phyloP scores from a whole-genome alignment of 192 early-diverging fungal genomes.

The Mortierella hygrophila region DNA sequence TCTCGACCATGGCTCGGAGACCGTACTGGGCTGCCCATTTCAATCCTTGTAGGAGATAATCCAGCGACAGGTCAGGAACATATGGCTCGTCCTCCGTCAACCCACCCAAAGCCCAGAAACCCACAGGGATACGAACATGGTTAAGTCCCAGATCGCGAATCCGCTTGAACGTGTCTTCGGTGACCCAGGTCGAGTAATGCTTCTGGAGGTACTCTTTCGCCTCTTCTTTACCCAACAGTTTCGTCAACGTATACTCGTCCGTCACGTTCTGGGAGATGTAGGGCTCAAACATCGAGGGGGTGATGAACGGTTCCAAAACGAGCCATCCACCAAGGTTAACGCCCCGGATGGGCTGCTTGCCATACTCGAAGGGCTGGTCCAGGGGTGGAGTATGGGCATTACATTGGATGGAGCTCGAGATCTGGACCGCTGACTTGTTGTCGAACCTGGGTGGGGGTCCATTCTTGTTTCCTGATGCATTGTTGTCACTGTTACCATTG shows the following conservation, averaged over 20 bases:
- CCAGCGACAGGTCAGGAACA: slow-evolving; percentile 68
- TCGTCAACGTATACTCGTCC: slow-evolving; percentile 78
- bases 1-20: slow-evolving; percentile 75
- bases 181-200: slow-evolving; percentile 74
- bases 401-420: slow-evolving; percentile 25
- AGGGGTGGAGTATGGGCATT: slow-evolving; percentile 59
- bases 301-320: slow-evolving; percentile 73
- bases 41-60: slow-evolving; percentile 69
- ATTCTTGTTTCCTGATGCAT: background rate
- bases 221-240: slow-evolving; percentile 68
- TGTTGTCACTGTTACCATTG: background rate
- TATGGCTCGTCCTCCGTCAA: slow-evolving; percentile 68
- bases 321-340: slow-evolving; percentile 82
- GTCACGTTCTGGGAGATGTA: slow-evolving; percentile 48
- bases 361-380: slow-evolving; percentile 58
- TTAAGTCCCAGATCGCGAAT: slow-evolving; percentile 74
- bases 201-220: slow-evolving; percentile 58
- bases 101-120: slow-evolving; percentile 76
- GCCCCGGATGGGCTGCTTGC: slow-evolving; percentile 68
- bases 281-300: slow-evolving; percentile 64
- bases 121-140: slow-evolving; percentile 77
- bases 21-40: slow-evolving; percentile 77
- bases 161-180: slow-evolving; percentile 69
- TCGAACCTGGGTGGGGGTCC: slow-evolving; percentile 21
- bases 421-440: background rate